Evolutionary conservation across 768 basidiomycete genomes (phyloP).

Genomic region (Rubroboletus pulcherrimus): DNA sequence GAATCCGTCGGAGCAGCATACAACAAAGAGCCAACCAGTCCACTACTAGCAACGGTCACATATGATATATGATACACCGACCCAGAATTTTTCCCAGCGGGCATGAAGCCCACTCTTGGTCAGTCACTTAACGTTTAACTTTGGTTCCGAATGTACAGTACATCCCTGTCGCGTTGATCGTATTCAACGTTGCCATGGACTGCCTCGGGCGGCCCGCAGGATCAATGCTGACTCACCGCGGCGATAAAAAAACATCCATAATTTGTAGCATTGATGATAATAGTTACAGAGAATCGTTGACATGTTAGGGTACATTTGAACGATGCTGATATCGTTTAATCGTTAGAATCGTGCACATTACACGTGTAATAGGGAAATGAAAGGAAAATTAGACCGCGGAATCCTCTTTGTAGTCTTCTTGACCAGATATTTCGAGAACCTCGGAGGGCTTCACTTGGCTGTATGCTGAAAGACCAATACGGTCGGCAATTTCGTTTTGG

Average conservation of each 20-base stretch:
- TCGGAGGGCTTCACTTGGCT: constrained; percentile 11
- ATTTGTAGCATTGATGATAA: neutral
- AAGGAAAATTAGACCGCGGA: neutral
- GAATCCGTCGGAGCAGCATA: neutral
- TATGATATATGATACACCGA: neutral
- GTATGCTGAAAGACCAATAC: constrained; percentile 55
- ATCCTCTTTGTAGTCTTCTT: constrained; percentile 9
- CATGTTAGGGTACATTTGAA: neutral
- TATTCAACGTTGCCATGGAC: neutral
- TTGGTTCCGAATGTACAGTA: neutral
- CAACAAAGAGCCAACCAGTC: neutral
- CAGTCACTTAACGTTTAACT: neutral
- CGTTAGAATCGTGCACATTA: neutral
- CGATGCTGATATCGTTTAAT: neutral
- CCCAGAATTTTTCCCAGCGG: neutral
- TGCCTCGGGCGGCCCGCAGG: neutral
- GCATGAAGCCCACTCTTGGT: neutral
- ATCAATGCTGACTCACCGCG: too few relatives aligned
- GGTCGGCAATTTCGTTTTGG: constrained; percentile 49
- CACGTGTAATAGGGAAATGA: neutral
- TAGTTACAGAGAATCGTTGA: neutral
- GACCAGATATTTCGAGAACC: constrained; percentile 13
- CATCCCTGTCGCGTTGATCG: neutral
- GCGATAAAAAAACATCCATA: too few relatives aligned
- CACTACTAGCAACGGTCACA: neutral